These are phyloP conservation scores for Camelina sativa DNA, from an alignment of 345 rosid genomes.

Conservation along the genomic window DNA sequence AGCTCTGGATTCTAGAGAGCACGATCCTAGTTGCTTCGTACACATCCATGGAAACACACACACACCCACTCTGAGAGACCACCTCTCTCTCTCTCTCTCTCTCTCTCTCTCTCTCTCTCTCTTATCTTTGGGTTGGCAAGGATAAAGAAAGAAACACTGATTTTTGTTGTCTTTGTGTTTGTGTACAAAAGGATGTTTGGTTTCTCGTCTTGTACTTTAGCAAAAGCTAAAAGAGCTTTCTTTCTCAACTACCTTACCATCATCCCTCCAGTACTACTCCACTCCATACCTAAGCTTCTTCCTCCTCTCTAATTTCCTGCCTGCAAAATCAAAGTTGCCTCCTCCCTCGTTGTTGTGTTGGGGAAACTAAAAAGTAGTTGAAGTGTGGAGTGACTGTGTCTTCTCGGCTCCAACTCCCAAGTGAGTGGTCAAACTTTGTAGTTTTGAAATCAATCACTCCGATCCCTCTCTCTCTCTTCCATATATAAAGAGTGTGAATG, in stretches of 20 bases:
- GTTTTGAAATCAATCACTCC: slow-evolving; percentile 5
- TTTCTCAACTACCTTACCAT: slow-evolving; percentile 29
- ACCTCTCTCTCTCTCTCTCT: too few species aligned
- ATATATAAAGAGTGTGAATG: too few species aligned
- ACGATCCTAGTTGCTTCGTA: slow-evolving; percentile 80
- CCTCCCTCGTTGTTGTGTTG: background rate
- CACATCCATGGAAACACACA: slow-evolving; percentile 58
- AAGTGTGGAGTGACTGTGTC: slow-evolving; percentile 7
- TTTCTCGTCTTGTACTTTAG: slow-evolving; percentile 25
- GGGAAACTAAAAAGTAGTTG: background rate
- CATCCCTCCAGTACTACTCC: slow-evolving; percentile 21
- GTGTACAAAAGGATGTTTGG: slow-evolving; percentile 22
- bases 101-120: background rate
- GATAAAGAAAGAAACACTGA: slow-evolving; percentile 17
- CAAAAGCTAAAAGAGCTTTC: slow-evolving; percentile 12
- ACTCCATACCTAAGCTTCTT: slow-evolving; percentile 31
- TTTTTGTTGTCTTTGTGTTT: background rate
- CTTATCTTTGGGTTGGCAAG: slow-evolving; percentile 16
- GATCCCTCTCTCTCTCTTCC: background rate
- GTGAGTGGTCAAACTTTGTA: slow-evolving; percentile 31
- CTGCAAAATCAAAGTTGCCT: background rate
- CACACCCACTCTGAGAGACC: too few species aligned
- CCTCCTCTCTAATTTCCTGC: background rate
- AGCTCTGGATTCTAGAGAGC: slow-evolving; percentile 67
- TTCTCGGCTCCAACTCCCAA: slow-evolving; percentile 28